These are phyloP conservation scores for Pythium dissotocum DNA, from an alignment of 352 stramenopile species.

Conservation along the genomic window DNA sequence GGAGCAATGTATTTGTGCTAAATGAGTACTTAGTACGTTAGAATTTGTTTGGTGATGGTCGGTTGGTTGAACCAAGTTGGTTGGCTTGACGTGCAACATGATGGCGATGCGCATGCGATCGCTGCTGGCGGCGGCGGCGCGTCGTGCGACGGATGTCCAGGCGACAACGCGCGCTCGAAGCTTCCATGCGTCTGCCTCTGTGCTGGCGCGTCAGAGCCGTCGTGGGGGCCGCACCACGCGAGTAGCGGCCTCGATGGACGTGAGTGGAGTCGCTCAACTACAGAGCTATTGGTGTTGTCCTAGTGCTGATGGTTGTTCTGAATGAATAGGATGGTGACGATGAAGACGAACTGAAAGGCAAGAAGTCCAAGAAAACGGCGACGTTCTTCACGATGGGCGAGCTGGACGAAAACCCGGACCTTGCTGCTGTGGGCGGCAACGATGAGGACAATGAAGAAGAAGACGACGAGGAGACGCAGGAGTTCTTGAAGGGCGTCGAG, in stretches of 20 bases:
- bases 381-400: conserved; percentile 35
- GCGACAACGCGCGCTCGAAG: conserved; percentile 13
- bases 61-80: background rate
- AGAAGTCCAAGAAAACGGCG: conserved; percentile 28
- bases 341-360: conserved; percentile 20
- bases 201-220: conserved; percentile 47
- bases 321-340: conserved; percentile 35
- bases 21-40: background rate
- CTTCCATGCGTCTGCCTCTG: conserved; percentile 44
- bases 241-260: conserved; percentile 17
- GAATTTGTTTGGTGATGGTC: background rate
- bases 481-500: conserved; percentile 74
- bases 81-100: conserved; percentile 24
- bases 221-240: conserved; percentile 31
- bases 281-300: background rate
- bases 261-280: conserved; percentile 20
- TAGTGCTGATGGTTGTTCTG: background rate
- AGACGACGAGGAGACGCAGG: conserved; percentile 36
- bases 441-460: background rate
- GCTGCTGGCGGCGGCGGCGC: conserved; percentile 12
- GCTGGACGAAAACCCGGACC: conserved; percentile 28
- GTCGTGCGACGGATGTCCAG: background rate
- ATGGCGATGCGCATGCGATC: conserved; percentile 5
- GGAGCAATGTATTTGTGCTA: background rate
- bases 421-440: conserved; percentile 2